Conservation (phyloP, 192 early-diverging fungal genomes). For the Lunasporangiospora selenospora region DNA sequence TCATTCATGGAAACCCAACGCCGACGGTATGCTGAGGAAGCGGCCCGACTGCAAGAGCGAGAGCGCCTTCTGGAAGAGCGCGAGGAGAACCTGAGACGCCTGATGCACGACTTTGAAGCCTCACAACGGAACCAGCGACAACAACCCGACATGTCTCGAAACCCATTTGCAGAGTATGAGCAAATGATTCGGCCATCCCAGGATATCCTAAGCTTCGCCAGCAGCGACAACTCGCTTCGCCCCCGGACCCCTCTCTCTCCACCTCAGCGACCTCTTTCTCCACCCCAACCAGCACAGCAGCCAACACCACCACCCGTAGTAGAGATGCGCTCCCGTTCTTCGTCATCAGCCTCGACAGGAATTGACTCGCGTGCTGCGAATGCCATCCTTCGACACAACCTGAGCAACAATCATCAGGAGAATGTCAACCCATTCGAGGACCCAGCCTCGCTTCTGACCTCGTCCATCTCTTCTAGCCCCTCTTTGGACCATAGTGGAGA, state of each 20-base stretch:
- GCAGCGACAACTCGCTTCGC: no score
- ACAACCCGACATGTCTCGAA: slow-evolving; percentile 1
- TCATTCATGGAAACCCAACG: slow-evolving; percentile 7
- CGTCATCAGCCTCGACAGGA: neutral
- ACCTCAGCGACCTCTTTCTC: neutral
- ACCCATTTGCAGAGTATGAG: slow-evolving; percentile 29
- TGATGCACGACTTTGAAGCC: slow-evolving; percentile 10
- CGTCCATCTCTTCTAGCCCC: slow-evolving; percentile 6
- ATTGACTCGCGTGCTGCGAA: slow-evolving; percentile 19
- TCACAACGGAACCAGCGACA: neutral
- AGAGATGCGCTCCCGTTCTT: neutral
- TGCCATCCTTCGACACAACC: slow-evolving; percentile 32
- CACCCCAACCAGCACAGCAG: neutral
- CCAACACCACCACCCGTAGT: neutral
- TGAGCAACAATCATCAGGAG: slow-evolving; percentile 33
- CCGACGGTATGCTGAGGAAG: slow-evolving; percentile 13
- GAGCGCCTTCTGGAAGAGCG: slow-evolving; percentile 25
- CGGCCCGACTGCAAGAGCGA: slow-evolving; percentile 22
- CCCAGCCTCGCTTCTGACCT: slow-evolving; percentile 8
- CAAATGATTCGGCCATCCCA: slow-evolving; percentile 9
- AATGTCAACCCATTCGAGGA: slow-evolving; percentile 38
- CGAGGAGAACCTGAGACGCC: slow-evolving; percentile 12
- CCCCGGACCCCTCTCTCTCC: no score
- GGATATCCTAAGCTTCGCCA: neutral
- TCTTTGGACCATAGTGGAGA: slow-evolving; percentile 11